Percentiles rank a stretch among this genome's conserved stretches.
These are phyloP conservation scores for Avena sativa DNA, from an alignment of 176 grass and related monocot genomes.

Conservation along the genomic window DNA sequence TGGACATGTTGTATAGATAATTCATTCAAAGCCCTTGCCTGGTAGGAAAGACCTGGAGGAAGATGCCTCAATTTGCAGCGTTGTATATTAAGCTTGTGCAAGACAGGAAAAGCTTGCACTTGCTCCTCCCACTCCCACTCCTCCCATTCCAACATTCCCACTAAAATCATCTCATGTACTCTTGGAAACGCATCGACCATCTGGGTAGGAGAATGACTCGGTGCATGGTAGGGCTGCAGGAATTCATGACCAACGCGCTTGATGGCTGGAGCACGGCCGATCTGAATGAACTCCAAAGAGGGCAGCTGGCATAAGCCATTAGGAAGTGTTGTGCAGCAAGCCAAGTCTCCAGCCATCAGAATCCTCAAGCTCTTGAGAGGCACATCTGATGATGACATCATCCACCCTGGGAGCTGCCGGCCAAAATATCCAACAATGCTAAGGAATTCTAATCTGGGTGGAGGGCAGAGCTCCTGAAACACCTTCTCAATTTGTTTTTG, in stretches of 20 bases:
- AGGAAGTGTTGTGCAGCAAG: slow-evolving; percentile 6
- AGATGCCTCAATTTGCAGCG: background rate
- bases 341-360: too few species aligned
- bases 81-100: background rate
- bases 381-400: background rate
- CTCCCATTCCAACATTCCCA: background rate
- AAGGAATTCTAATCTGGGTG: background rate
- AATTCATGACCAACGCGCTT: slow-evolving; percentile 13
- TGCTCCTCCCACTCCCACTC: slow-evolving; percentile 1
- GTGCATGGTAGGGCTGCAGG: background rate
- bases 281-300: background rate
- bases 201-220: background rate
- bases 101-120: background rate
- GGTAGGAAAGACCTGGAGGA: slow-evolving; percentile 20
- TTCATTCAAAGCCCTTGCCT: background rate
- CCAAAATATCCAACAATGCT: background rate
- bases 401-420: slow-evolving; percentile 17
- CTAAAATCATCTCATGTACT: background rate
- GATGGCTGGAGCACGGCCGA: background rate
- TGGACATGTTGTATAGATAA: background rate
- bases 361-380: too few species aligned
- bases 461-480: slow-evolving; percentile 30
- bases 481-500: background rate
- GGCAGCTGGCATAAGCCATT: slow-evolving; percentile 30
- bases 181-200: background rate